Base-by-base conservation (phyloP, 2,329 filamentous ascomycete species). In the Madurella fahalii region DNA sequence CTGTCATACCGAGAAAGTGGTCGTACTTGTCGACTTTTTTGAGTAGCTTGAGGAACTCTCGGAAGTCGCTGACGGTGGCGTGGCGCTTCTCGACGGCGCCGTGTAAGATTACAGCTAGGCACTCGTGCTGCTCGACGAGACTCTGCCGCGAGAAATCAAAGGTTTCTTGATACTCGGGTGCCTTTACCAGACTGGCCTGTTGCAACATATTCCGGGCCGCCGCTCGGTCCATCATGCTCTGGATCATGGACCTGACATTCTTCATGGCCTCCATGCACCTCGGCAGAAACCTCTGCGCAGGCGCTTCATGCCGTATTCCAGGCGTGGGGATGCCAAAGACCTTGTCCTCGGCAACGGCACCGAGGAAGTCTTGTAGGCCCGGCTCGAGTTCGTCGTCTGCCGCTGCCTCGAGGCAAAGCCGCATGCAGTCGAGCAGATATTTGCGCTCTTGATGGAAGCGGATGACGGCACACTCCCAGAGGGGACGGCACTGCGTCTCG, bases 71-170 rank as follows among this genome's bases (percentile, higher is more conserved):
- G 5, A 82, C 73, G 43, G 80, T 82, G 2, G 85, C 86, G 63
- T 88, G 86, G 51, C 85, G 83, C 60, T 84, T 86, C 64, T 92
- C 90, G 58, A 96, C 82, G 52, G 94, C 81, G 57, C 88, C 85
- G 58, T 84, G 85, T 49, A 95, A 74, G 50, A 96, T 87, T n/a
- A 90, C 81, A 12, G 87, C 86, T 15, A 99, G 76, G 15, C 88
- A 83, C 68, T 99, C 93, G 67, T 99, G 95, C 69, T 99, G 93
- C 65, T 90, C 86, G 18, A 87, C 83, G 49, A 99, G 78, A 65
- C 90, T 95, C 61, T 83, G 76, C 43, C 87, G 84, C 64, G 95
- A 89, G 64, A 89, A 89, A 63, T 92, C 86, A 58, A 95, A 81
- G 3, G 86, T 87, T 67, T 95, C 89, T 61, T 86, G 78, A 53